Percentiles rank a stretch among this genome's conserved stretches.
Evolutionary conservation across 2,329 filamentous ascomycete species (phyloP).

Genomic region (Mollisiaceae sp.): DNA sequence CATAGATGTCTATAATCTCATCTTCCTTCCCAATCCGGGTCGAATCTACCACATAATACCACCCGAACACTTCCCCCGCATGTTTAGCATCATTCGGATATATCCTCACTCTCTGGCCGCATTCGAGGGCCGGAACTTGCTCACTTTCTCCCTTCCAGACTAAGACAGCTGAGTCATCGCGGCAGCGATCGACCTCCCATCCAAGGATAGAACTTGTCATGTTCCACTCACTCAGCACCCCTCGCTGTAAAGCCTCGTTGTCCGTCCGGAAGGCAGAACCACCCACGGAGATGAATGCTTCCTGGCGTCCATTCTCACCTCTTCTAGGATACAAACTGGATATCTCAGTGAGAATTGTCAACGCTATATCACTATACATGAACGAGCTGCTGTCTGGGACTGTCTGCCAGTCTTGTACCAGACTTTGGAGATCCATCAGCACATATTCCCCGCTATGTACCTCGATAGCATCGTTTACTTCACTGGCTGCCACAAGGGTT

Average conservation of each 20-base stretch:
- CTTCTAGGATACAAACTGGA: constrained; percentile 67
- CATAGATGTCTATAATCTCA: constrained; percentile 68
- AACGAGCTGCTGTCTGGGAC: constrained; percentile 31
- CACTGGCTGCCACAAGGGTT: background rate
- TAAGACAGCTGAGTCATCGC: background rate
- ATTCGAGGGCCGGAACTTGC: background rate
- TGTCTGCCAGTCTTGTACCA: constrained; percentile 65
- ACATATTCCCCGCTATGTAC: constrained; percentile 77
- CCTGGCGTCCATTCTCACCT: constrained; percentile 49
- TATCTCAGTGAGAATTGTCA: constrained; percentile 71
- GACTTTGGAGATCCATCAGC: constrained; percentile 75
- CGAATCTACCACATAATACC: constrained; percentile 74
- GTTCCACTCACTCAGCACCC: background rate
- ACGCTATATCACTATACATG: constrained; percentile 47
- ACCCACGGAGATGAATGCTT: constrained; percentile 72
- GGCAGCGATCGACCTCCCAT: constrained; percentile 1
- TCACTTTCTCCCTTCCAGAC: background rate
- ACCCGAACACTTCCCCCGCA: constrained; percentile 69
- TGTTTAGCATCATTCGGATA: constrained; percentile 83
- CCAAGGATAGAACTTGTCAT: background rate
- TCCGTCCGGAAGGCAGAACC: constrained; percentile 64
- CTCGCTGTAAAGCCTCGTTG: background rate
- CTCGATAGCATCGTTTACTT: constrained; percentile 56
- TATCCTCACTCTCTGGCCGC: constrained; percentile 64
- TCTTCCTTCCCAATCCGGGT: constrained; percentile 55